Evolutionary conservation across 1,139 yeast species (phyloP).

Genomic region (Meyerozyma guilliermondii): DNA sequence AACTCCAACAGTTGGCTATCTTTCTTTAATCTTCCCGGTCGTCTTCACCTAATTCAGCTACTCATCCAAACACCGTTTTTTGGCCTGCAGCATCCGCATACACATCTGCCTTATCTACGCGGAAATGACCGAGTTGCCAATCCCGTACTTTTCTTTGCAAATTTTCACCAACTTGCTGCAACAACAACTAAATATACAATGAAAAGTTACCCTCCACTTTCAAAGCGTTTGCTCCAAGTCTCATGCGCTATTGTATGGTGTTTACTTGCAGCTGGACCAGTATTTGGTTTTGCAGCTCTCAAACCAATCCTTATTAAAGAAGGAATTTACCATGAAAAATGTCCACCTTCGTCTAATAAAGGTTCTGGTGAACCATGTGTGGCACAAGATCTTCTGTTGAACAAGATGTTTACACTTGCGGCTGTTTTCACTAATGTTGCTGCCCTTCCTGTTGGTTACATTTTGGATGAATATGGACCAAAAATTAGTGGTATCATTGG

Average conservation of each 20-base stretch:
- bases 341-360: constrained; percentile 20
- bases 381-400: constrained; percentile 39
- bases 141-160: background rate
- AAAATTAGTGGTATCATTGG: constrained; percentile 40
- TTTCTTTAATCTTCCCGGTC: background rate
- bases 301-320: constrained; percentile 37
- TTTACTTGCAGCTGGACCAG: constrained; percentile 41
- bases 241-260: constrained; percentile 41
- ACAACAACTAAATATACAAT: too few relatives aligned
- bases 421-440: constrained; percentile 42
- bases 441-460: constrained; percentile 36
- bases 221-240: constrained; percentile 18
- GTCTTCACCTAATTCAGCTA: too few relatives aligned
- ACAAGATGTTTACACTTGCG: constrained; percentile 43
- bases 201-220: constrained; percentile 7
- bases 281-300: constrained; percentile 47
- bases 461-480: constrained; percentile 40
- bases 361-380: constrained; percentile 28
- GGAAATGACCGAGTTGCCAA: background rate
- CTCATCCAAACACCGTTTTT: background rate
- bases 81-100: background rate
- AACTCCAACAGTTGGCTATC: too few relatives aligned
- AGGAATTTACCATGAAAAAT: constrained; percentile 33
- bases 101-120: background rate
- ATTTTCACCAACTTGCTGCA: background rate